phyloP scores from a whole-genome alignment of 2,329 filamentous ascomycete genomes.

The Fusarium oxysporum region DNA sequence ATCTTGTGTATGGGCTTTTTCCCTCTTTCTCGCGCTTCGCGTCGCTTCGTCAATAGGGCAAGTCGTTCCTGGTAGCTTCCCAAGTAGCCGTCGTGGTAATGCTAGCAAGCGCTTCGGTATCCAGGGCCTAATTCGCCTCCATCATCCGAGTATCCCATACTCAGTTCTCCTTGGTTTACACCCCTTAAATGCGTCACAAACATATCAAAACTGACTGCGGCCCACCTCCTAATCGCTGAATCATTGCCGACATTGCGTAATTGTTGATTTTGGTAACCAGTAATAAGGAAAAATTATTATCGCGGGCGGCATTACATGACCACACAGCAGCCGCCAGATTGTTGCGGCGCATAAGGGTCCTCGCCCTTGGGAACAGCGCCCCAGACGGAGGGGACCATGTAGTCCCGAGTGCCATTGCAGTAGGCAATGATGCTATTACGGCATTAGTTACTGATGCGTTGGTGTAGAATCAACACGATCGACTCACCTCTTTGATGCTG shows the following conservation, averaged over 20 bases:
- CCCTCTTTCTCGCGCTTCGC: constrained; percentile 30
- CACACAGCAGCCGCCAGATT: constrained; percentile 90
- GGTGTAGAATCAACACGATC: background rate
- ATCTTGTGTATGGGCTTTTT: constrained; percentile 30
- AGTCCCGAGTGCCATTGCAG: constrained; percentile 97
- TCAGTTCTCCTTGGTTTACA: constrained; percentile 39
- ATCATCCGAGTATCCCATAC: constrained; percentile 33
- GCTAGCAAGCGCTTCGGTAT: constrained; percentile 38
- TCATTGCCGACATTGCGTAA: constrained; percentile 49
- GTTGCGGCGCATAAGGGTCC: constrained; percentile 97
- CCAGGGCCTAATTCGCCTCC: constrained; percentile 34
- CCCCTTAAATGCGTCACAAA: constrained; percentile 41
- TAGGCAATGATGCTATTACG: constrained; percentile 88
- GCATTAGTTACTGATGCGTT: constrained; percentile 24
- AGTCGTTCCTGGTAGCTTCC: constrained; percentile 25
- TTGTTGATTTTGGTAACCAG: constrained; percentile 44
- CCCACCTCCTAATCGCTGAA: constrained; percentile 46
- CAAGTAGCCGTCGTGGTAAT: constrained; percentile 32
- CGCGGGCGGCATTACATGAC: constrained; percentile 77
- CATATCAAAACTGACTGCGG: constrained; percentile 46
- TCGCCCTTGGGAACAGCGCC: constrained; percentile 93
- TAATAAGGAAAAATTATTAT: constrained; percentile 39
- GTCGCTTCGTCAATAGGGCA: constrained; percentile 20
- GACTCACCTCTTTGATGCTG: constrained; percentile 85
- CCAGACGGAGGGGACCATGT: constrained; percentile 99